Conservation (phyloP, 2,329 filamentous ascomycete genomes). For the Mycogone perniciosa region DNA sequence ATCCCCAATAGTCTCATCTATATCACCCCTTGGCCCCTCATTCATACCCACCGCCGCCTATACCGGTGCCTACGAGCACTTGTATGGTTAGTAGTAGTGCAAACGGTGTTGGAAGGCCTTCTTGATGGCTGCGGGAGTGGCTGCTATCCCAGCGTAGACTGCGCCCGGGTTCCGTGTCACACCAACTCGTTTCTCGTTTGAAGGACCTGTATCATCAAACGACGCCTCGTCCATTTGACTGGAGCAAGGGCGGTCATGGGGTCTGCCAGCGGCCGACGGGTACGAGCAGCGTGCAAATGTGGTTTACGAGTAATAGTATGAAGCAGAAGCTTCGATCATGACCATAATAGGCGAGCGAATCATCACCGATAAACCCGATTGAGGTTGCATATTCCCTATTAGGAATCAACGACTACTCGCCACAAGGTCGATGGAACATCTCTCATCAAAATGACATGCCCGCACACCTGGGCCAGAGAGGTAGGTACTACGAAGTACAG, state of each 20-base stretch:
- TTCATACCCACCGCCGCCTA: too few relatives aligned
- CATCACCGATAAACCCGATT: not conserved
- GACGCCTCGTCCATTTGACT: not conserved
- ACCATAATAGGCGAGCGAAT: not conserved
- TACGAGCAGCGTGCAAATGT: not conserved
- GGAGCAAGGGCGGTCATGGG: not conserved
- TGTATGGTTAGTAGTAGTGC: not conserved
- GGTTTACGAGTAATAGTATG: not conserved
- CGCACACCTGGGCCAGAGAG: too few relatives aligned
- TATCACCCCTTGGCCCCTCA: not conserved
- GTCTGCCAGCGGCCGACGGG: not conserved
- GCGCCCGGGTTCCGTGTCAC: not conserved
- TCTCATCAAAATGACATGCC: too few relatives aligned
- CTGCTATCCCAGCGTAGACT: not conserved
- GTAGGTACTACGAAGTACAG: too few relatives aligned
- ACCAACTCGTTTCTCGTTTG: not conserved
- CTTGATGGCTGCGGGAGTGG: not conserved
- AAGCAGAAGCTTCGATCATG: not conserved
- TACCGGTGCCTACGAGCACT: not conserved
- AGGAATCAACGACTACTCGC: not conserved
- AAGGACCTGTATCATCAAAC: slow-evolving; percentile 1
- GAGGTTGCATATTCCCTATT: not conserved
- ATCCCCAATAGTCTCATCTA: not conserved
- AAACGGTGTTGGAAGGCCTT: not conserved
- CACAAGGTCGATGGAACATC: not conserved